Conservation (phyloP, 495 filamentous ascomycete genomes). For the Xylaria grammica region DNA sequence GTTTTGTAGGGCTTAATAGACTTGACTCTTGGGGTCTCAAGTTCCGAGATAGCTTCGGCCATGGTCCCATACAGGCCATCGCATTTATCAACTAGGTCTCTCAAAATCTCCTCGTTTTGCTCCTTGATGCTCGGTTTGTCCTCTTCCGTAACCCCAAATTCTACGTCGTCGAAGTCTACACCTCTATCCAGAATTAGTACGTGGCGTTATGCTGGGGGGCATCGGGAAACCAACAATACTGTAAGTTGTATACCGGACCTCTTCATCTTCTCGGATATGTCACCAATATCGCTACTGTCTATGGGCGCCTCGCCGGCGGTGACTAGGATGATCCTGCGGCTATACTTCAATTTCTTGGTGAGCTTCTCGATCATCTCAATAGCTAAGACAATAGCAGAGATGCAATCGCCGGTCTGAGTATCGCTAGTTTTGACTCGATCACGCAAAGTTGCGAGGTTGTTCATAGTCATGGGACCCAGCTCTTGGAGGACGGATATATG, state of each 20-base stretch:
- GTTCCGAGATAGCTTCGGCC: conserved; percentile 79
- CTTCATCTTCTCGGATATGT: conserved; percentile 74
- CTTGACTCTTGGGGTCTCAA: conserved; percentile 74
- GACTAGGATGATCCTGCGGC: conserved; percentile 78
- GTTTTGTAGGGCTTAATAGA: conserved; percentile 69
- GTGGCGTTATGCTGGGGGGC: not conserved
- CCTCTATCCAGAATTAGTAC: conserved; percentile 60
- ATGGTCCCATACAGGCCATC: conserved; percentile 80
- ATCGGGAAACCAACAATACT: conserved; percentile 67
- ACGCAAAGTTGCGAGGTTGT: conserved; percentile 67
- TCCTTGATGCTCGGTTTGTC: conserved; percentile 73
- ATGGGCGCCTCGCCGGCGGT: conserved; percentile 78
- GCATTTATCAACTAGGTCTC: conserved; percentile 62
- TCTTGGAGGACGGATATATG: conserved; percentile 77
- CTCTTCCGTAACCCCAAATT: conserved; percentile 93
- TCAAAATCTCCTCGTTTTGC: conserved; percentile 71
- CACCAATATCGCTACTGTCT: conserved; percentile 67
- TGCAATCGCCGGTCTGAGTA: conserved; percentile 68
- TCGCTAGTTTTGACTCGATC: conserved; percentile 68
- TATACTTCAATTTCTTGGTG: conserved; percentile 91
- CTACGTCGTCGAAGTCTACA: conserved; percentile 91
- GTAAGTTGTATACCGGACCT: conserved; percentile 76
- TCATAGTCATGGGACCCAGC: conserved; percentile 75
- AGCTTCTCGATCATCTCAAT: conserved; percentile 81
- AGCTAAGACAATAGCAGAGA: conserved; percentile 85